Base-by-base conservation (phyloP, 2,329 filamentous ascomycete genomes). In the Trichocomaceae sp. region DNA sequence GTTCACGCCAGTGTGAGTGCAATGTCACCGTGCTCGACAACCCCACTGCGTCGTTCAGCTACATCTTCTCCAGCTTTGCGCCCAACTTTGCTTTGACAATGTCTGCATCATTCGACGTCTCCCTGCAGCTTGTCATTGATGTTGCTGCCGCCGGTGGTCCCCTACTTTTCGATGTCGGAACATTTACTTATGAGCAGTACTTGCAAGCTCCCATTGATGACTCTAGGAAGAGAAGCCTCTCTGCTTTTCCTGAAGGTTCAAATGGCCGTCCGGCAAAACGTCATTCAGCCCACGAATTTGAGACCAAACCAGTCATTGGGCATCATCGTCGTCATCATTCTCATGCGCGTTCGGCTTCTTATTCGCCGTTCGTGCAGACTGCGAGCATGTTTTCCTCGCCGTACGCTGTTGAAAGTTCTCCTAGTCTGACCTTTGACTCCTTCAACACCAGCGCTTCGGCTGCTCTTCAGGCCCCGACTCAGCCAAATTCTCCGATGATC, bases 1-100 rank as follows among this genome's bases (percentile, higher is more conserved):
- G 89, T n/a, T 79, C 81, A n/a, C 83, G 87, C 63, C 84, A 85
- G 69, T 86, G 84, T 69, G 77, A 82, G 53, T 84, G 84, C 56
- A 79, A 84, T 54, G 77, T 90, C 22, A 79, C 82, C 46, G 85
- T 85, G 66, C 67, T 77, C 74, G 75, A 73, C 75, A 67, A 78
- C 72, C 61, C 82, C 76, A 72, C 80, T 61, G 80, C 82, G 19
- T 75, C 73, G 53, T 88, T 82, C 67, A 80, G 85, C 59, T 95
- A 93, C 70, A 80, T 81, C 29, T 78, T 95, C 62, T 83, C 81
- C 46, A 83, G 84, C 41, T 84, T 89, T 55, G 87, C 86, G 31
- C 91, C 91, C 47, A 79, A 79, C 2, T 82, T 83, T 60, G 69
- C 77, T n/a, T 68, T 75, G 19, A 85, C 83, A 8, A 78, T 77